Conservation (phyloP, 1,284 basidiomycete genomes). For the Butyriboletus appendiculatus region DNA sequence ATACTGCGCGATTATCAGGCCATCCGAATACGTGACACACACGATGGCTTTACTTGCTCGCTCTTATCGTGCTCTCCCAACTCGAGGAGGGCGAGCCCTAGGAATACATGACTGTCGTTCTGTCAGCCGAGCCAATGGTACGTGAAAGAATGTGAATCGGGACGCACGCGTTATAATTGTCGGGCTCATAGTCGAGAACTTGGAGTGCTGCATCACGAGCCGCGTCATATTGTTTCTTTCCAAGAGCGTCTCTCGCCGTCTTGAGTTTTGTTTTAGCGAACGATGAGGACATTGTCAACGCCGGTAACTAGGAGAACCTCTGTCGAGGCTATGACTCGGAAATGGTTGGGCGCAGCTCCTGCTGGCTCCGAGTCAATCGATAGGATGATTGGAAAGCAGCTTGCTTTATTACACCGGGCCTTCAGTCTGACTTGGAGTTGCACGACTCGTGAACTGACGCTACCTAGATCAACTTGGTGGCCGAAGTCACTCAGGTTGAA, state of each 20-base stretch:
- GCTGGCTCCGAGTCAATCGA: not conserved
- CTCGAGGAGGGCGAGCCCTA: slow-evolving; percentile 77
- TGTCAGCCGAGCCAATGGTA: slow-evolving; percentile 1
- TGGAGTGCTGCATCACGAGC: slow-evolving; percentile 68
- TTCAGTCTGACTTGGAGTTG: not conserved
- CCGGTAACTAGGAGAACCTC: not conserved
- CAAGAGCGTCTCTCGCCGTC: slow-evolving; percentile 75
- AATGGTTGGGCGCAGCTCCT: not conserved
- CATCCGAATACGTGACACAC: slow-evolving; percentile 2
- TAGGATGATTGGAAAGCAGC: not conserved
- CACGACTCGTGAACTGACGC: not conserved
- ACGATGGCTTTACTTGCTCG: slow-evolving; percentile 68
- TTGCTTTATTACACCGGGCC: not conserved
- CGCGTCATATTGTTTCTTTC: slow-evolving; percentile 70
- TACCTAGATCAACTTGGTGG: not conserved
- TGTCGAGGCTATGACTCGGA: not conserved
- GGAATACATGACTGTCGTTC: slow-evolving; percentile 71
- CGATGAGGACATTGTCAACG: slow-evolving; percentile 29
- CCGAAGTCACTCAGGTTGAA: not conserved
- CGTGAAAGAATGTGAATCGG: not conserved
- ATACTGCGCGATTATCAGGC: slow-evolving; percentile 47
- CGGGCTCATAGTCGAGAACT: slow-evolving; percentile 71
- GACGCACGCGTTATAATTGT: slow-evolving; percentile 81
- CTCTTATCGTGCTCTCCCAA: slow-evolving; percentile 69
- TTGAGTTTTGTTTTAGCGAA: slow-evolving; percentile 78